Percentiles rank a stretch among this genome's conserved stretches.
Evolutionary conservation across 768 basidiomycete genomes (phyloP).

Genomic region (Steccherinum ochraceum): DNA sequence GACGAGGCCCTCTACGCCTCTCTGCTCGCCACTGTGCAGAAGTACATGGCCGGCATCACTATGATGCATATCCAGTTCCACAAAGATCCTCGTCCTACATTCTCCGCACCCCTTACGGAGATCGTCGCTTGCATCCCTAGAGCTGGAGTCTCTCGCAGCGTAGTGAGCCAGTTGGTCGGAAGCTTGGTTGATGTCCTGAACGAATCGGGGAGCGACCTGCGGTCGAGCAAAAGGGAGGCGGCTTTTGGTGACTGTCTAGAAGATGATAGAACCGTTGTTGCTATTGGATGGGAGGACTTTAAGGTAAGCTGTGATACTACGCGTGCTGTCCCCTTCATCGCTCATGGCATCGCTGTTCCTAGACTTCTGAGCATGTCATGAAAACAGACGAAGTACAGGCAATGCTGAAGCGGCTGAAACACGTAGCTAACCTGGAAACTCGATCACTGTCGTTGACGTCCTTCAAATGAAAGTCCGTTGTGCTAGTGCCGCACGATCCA

Average conservation of each 20-base stretch:
- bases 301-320: not conserved
- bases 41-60: not conserved
- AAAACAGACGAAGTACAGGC: too few relatives aligned
- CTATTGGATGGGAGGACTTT: not conserved
- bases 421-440: too few relatives aligned
- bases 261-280: not conserved
- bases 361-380: too few relatives aligned
- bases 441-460: too few relatives aligned
- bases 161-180: not conserved
- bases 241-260: not conserved
- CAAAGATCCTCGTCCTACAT: not conserved
- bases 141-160: not conserved
- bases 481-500: too few relatives aligned
- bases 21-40: not conserved
- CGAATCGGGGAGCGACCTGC: not conserved
- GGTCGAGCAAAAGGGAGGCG: not conserved
- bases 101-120: not conserved
- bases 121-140: not conserved
- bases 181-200: not conserved
- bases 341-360: too few relatives aligned
- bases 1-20: not conserved
- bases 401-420: too few relatives aligned
- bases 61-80: not conserved
- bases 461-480: too few relatives aligned
- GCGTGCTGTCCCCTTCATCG: too few relatives aligned